phyloP scores from a whole-genome alignment of 2,329 filamentous ascomycete genomes.

The Stachybotrys chartarum region DNA sequence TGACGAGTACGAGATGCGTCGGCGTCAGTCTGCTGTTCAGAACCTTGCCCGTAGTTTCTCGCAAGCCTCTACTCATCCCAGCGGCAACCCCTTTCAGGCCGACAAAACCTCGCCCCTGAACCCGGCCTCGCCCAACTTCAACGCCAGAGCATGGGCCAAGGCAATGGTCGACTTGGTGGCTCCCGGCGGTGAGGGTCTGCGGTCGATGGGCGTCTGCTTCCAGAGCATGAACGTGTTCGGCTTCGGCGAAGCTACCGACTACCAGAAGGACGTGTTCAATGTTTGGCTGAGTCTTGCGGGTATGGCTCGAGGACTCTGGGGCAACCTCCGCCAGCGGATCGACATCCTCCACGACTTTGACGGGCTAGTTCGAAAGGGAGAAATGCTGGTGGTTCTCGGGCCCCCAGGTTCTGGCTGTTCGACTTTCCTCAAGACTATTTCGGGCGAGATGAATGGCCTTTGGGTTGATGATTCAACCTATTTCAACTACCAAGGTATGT shows the following conservation, averaged over 20 bases:
- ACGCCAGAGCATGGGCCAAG: constrained; percentile 48
- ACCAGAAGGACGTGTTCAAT: constrained; percentile 58
- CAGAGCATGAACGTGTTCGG: constrained; percentile 59
- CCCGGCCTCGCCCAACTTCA: constrained; percentile 40
- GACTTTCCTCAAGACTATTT: constrained; percentile 73
- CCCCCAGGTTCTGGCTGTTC: constrained; percentile 66
- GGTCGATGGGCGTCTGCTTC: constrained; percentile 56
- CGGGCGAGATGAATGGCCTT: constrained; percentile 73
- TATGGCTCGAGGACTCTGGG: constrained; percentile 40
- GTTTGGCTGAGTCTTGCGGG: constrained; percentile 42
- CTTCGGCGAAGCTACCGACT: constrained; percentile 61
- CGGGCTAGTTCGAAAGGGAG: constrained; percentile 57
- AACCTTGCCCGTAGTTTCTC: constrained; percentile 45
- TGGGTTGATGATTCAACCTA: constrained; percentile 59
- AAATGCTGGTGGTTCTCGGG: constrained; percentile 66
- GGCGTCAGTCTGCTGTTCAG: constrained; percentile 41
- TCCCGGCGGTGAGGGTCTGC: constrained; percentile 42
- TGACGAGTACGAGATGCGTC: constrained; percentile 33
- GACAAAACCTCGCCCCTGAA: constrained; percentile 39
- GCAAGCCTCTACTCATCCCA: constrained; percentile 27
- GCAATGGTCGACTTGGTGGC: constrained; percentile 40
- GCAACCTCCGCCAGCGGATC: constrained; percentile 45
- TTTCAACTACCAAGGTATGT: constrained; percentile 68
- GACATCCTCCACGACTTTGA: constrained; percentile 61
- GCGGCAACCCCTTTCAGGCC: constrained; percentile 40